Conservation (phyloP, 73 alveolate species). For the Tetrahymena thermophila region DNA sequence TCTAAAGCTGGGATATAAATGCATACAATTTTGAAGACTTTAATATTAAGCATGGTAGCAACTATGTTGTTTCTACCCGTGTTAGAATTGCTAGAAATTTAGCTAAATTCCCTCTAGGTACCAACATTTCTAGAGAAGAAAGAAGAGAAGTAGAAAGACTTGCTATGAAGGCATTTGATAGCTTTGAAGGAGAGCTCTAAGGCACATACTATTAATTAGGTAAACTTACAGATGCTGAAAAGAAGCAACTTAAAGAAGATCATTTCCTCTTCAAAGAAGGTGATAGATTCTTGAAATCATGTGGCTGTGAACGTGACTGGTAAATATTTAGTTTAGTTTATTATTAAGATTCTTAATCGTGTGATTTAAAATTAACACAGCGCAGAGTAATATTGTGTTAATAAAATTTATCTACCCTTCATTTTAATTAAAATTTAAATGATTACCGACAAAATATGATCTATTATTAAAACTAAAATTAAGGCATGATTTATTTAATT, state of each 20-base stretch:
- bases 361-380: background rate
- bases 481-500: background rate
- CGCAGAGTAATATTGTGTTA: background rate
- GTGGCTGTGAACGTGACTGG: slow-evolving; percentile 23
- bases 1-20: background rate
- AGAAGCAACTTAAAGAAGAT: slow-evolving; percentile 21
- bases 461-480: background rate
- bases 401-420: slow-evolving; percentile 1
- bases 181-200: slow-evolving; percentile 10
- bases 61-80: background rate
- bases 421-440: background rate
- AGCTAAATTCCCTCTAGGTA: slow-evolving; percentile 19
- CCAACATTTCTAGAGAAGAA: slow-evolving; percentile 11
- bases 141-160: slow-evolving; percentile 7
- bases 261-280: slow-evolving; percentile 43
- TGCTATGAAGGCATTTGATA: slow-evolving; percentile 7
- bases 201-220: slow-evolving; percentile 11
- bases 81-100: slow-evolving; percentile 45
- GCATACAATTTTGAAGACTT: slow-evolving; percentile 19
- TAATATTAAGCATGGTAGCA: background rate
- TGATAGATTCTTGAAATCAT: slow-evolving; percentile 14
- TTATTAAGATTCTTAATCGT: background rate
- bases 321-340: slow-evolving; percentile 10
- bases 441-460: background rate
- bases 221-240: slow-evolving; percentile 1